phyloP scores from a whole-genome alignment of 345 rosid genomes.

The Citrus maxima region DNA sequence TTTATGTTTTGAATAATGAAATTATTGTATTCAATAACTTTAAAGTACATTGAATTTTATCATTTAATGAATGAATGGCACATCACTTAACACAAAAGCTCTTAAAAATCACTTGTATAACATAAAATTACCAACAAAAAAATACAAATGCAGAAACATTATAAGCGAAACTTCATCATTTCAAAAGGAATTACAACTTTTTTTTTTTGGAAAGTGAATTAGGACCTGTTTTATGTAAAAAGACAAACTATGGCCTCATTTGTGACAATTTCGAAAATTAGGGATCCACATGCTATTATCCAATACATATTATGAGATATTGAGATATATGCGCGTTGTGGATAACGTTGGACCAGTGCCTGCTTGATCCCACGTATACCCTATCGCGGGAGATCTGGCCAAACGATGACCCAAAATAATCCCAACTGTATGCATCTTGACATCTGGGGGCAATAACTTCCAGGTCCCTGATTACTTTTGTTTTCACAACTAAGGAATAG shows the following conservation, averaged over 20 bases:
- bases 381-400: neutral
- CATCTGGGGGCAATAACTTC: neutral
- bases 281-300: neutral
- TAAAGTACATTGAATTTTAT: fast-evolving
- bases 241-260: neutral
- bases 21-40: too few species aligned
- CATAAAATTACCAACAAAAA: too few species aligned
- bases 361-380: neutral
- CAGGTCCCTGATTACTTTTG: neutral
- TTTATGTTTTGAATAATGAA: too few species aligned
- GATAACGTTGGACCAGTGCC: neutral
- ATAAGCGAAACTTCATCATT: neutral
- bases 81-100: too few species aligned
- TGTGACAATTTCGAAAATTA: neutral
- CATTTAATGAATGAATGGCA: too few species aligned
- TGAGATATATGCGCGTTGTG: neutral
- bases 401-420: neutral
- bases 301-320: too few species aligned
- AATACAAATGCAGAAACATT: too few species aligned
- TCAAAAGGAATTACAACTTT: neutral
- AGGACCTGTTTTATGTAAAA: neutral
- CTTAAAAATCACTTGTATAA: too few species aligned
- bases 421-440: neutral
- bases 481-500: neutral
- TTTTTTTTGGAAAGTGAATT: neutral